Evolutionary conservation across 1,284 basidiomycete species (phyloP), one percentile per base, ranked within the genome.

Genomic region (Neolentinus lepideus): DNA sequence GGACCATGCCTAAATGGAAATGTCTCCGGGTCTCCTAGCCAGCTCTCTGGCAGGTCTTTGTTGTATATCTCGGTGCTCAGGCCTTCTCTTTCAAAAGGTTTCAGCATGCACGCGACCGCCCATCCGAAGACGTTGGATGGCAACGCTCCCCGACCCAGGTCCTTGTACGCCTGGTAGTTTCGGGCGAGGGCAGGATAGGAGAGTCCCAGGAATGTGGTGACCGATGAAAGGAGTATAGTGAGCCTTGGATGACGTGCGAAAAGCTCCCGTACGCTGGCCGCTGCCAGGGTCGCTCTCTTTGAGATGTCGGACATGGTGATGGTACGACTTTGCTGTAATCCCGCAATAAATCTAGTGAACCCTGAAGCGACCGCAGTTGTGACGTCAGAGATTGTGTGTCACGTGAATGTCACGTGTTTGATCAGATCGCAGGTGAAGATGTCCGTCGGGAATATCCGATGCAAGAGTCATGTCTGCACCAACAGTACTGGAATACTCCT

Each of bases 401-500:
- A 43, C 38, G 12, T 43, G 38, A 16, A 16, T 6, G 38, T 16
- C 38, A 43, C 38, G 38, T 4, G 38, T 21, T 4, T n/a, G 16
- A 43, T 43, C 38, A 16, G 16, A 43, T 16, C 12, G 16, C 19
- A 4, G 38, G 38, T 16, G 38, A 43, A 16, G n/a, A 16, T n/a
- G 38, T 43, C 19, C 38, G 16, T 8, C 6, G 8, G 6, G 12
- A n/a, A 43, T n/a, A n/a, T 43, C 16, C 19, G 12, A 3, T 4
- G 38, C 12, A 4, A 16, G 27, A 50, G 47, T 50, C 47, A 50
- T 50, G 9, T 50, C 16, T n/a, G 12, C 47, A 4, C 38, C n/a
- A 6, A 16, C 6, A 51, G 16, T 16, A 83, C 69, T 86, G 61
- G 87, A 90, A 69, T 85, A 85, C 64, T 73, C 84, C 3, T 88